phyloP scores from a whole-genome alignment of 1,139 yeast species.

The Yamadazyma songkhlaensis region DNA sequence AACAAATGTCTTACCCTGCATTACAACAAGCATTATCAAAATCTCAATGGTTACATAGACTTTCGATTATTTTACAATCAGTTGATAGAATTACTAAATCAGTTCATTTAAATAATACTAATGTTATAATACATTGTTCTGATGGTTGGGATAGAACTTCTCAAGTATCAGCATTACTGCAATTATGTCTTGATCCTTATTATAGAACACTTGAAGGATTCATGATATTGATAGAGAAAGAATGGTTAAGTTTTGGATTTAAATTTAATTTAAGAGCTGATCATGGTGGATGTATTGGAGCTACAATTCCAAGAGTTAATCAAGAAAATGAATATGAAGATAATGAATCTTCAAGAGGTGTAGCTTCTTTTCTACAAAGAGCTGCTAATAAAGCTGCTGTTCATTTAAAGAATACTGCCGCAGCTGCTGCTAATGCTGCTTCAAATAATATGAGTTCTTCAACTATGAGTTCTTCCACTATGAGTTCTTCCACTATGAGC shows the following conservation, averaged over 20 bases:
- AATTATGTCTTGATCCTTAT: constrained; percentile 86
- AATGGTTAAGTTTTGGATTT: constrained; percentile 95
- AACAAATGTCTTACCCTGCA: constrained; percentile 20
- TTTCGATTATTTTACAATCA: constrained; percentile 67
- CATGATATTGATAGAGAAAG: constrained; percentile 82
- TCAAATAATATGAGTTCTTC: constrained; percentile 1
- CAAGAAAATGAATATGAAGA: constrained; percentile 15
- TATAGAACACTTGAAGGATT: constrained; percentile 87
- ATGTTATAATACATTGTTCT: constrained; percentile 86
- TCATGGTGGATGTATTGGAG: constrained; percentile 55
- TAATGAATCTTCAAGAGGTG: constrained; percentile 12
- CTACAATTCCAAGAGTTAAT: constrained; percentile 21
- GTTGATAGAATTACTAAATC: constrained; percentile 78
- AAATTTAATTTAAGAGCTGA: constrained; percentile 83
- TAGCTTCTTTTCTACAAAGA: constrained; percentile 31
- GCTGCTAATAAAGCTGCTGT: constrained; percentile 32
- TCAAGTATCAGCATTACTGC: constrained; percentile 80
- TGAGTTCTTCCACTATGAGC: not conserved
- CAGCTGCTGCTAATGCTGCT: constrained; percentile 12
- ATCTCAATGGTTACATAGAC: constrained; percentile 78
- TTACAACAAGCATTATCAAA: constrained; percentile 51
- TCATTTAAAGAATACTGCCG: constrained; percentile 41
- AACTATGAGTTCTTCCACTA: constrained; percentile 4
- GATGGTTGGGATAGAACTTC: constrained; percentile 99
- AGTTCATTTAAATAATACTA: constrained; percentile 76